Base-by-base conservation (phyloP, 164 flowering plant genomes). In the Nymphaea colorata region DNA sequence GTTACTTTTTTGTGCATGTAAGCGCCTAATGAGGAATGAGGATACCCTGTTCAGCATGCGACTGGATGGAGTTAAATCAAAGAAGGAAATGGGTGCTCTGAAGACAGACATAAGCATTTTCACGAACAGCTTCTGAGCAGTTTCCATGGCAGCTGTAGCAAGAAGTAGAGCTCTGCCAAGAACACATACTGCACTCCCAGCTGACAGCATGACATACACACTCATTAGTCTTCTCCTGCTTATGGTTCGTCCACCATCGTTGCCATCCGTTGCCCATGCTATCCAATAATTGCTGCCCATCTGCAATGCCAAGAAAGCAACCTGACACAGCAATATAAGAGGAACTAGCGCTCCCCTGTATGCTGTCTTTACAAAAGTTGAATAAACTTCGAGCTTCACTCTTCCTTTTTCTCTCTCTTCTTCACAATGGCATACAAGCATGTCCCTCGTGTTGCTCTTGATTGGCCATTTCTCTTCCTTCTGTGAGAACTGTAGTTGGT, bases 261-360 rank as follows among this genome's bases (percentile, higher is more conserved):
- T 16, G 16, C 59, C 59, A 57, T 76, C 78, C 0, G 92, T 81
- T 44, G 82, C 95, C 98, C 96, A 90, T n/a, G 98, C 88, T 15
- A 90, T 80, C 96, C 97, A 93, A 70, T 87, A 93, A 70, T 85
- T 93, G 76, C 98, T 89, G 8, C 81, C 85, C 75, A 89, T 90
- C 70, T 90, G 98, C 15, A 90, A 75, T 59, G 75, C 87, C 68
- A 85, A 93, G 75, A 90, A 93, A 60, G 88, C 71, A 69, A 85
- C 76, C 61, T 93, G 98, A 67, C 88, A 87, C 0, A 88, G 76
- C 66, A 93, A 86, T 25, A 84, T 76, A 18, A 90, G 76, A 2
- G 98, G 98, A 72, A 93, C 89, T 43, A 93, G 85, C 36, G 89
- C 86, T 67, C 96, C 96, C 81, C 74, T 80, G 66, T 86, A 88